A percentile compares a stretch with the other conserved stretches of the same genome.
Conservation (phyloP, 257 asterid genomes). For the Jaltomata sinuosa region DNA sequence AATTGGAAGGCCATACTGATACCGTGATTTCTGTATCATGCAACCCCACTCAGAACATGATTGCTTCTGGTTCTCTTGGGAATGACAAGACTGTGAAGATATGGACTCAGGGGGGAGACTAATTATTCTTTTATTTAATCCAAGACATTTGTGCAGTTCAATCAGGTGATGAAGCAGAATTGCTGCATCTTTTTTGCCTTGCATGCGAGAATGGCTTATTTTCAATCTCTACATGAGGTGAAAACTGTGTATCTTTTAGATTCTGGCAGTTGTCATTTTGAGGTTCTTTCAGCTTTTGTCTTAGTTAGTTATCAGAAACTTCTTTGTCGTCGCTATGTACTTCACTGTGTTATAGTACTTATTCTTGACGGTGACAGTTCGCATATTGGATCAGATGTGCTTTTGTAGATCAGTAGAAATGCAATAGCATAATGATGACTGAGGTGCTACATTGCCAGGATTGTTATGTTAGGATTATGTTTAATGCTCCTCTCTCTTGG, state of each 20-base stretch:
- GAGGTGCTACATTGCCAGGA: not conserved
- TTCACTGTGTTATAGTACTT: not conserved
- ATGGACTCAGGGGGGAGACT: slow-evolving; percentile 36
- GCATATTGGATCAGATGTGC: not conserved
- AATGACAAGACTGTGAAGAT: slow-evolving; percentile 68
- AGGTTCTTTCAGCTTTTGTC: not conserved
- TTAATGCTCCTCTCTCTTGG: not conserved
- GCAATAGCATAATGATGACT: not conserved
- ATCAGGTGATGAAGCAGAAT: not conserved
- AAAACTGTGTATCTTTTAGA: not conserved
- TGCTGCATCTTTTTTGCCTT: not conserved
- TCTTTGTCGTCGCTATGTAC: not conserved
- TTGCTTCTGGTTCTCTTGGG: slow-evolving; percentile 85
- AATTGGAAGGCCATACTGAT: slow-evolving; percentile 90
- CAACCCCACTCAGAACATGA: slow-evolving; percentile 72
- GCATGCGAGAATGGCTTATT: not conserved
- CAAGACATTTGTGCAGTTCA: not conserved
- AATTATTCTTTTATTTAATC: not conserved
- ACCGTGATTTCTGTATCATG: slow-evolving; percentile 70
- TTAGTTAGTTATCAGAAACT: not conserved
- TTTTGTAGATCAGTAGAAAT: not conserved
- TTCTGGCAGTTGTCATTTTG: not conserved
- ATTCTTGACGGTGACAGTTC: not conserved
- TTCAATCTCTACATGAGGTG: not conserved
- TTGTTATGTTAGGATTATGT: not conserved